Evolutionary conservation across 1,139 yeast species (phyloP).

Genomic region (Taiozyma onychis): DNA sequence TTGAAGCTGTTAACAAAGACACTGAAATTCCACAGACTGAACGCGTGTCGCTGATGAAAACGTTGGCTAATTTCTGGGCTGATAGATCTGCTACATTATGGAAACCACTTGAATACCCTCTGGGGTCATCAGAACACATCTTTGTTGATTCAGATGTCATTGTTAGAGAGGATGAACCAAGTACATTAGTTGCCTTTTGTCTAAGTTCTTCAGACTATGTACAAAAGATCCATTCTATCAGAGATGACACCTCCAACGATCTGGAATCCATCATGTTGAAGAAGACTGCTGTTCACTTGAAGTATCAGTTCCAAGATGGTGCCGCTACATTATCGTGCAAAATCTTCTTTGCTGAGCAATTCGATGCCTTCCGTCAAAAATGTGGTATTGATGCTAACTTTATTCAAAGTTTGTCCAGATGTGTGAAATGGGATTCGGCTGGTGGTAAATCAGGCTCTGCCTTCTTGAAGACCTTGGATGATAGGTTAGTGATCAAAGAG

Average conservation of each 20-base stretch:
- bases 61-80: conserved; percentile 93
- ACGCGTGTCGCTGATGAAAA: conserved; percentile 70
- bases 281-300: conserved; percentile 81
- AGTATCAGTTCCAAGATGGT: conserved; percentile 88
- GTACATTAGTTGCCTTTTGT: conserved; percentile 90
- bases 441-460: conserved; percentile 98
- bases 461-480: conserved; percentile 86
- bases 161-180: conserved; percentile 95
- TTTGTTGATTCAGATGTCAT: conserved; percentile 93
- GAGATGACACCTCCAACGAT: conserved; percentile 18
- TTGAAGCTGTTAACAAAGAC: conserved; percentile 18
- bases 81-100: conserved; percentile 94
- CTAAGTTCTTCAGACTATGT: conserved; percentile 78
- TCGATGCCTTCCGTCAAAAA: conserved; percentile 83
- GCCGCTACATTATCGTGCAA: conserved; percentile 82
- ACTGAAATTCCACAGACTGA: conserved; percentile 43
- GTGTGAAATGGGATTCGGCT: conserved; percentile 91
- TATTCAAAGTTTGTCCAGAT: conserved; percentile 84
- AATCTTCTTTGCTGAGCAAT: conserved; percentile 92
- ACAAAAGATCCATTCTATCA: conserved; percentile 44
- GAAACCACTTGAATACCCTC: conserved; percentile 87
- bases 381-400: conserved; percentile 77
- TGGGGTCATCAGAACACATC: conserved; percentile 76
- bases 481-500: conserved; percentile 85
- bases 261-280: conserved; percentile 72